Evolutionary conservation across 2,329 filamentous ascomycete species (phyloP), one percentile per base, ranked within the genome.

Genomic region (Sporothrix variecibatus): DNA sequence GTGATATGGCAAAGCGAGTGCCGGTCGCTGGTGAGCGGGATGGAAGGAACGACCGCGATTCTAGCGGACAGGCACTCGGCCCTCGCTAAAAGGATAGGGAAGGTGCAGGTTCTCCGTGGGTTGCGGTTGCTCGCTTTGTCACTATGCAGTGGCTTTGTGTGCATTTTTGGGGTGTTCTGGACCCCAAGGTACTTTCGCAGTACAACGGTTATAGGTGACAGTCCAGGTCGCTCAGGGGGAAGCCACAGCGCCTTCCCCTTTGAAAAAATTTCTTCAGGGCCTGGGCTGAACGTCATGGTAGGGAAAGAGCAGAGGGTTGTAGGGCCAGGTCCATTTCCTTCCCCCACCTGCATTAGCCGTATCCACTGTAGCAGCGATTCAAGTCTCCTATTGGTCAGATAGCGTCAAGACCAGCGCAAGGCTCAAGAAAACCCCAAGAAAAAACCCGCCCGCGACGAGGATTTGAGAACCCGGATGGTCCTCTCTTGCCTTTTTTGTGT

Each of bases 391-490:
- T 73, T 74, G 75, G 65, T 46, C 67, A 26, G 38, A 38, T 28
- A 43, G 3, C 2, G 64, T 70, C 64, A 38, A 65, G 65, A 62
- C 65, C 49, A 17, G 11, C 62, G 67, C 72, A 56, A 75, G 74
- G 74, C 74, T 75, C 65, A 56, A 60, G 38, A 62, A 31, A 26
- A 34, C 43, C 20, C 65, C 38, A 46, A 26, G 38, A 56, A 20
- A 70, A 65, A 65, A 70, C 31, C 28, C 40, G 51, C 43, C 51
- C 65, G 65, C 56, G 38, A 65, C 62, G 62, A 67, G 62, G 8
- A 7, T 28, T 28, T 75, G 76, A 78, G 78, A 78, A 79, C 78
- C 78, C 76, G 75, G 77, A 78, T 78, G 78, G 78, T 34, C 74
- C 65, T 23, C 40, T 28, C n/a, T 26, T 31, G 28, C 49, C 31